These are phyloP conservation scores for Camellia granthamiana DNA, from an alignment of 148 eudicot genomes.

Conservation along the genomic window DNA sequence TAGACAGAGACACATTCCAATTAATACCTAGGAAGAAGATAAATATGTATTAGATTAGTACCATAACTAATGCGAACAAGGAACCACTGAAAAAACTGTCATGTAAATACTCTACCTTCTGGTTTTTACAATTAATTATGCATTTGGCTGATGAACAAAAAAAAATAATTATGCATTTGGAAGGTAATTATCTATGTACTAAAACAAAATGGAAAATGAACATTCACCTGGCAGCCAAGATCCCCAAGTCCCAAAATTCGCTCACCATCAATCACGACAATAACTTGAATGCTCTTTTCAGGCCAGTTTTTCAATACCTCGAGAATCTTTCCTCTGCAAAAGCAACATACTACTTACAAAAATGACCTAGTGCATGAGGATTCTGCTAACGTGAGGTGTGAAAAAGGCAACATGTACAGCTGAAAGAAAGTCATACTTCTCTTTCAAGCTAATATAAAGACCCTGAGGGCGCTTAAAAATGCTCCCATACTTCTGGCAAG, in stretches of 20 bases:
- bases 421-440: conserved; percentile 54
- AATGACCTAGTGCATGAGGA: too few species aligned
- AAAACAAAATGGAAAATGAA: background rate
- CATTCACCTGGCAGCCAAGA: conserved; percentile 88
- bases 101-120: background rate
- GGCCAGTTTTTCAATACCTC: conserved; percentile 96
- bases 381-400: too few species aligned
- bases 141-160: background rate
- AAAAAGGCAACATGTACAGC: background rate
- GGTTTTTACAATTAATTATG: background rate
- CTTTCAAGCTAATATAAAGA: conserved; percentile 84
- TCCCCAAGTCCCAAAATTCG: conserved; percentile 94
- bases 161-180: background rate
- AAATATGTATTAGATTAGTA: background rate
- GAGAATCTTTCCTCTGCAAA: conserved; percentile 76
- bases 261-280: conserved; percentile 96
- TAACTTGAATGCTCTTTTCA: conserved; percentile 82
- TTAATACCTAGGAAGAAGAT: background rate
- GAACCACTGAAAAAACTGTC: background rate
- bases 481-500: conserved; percentile 94
- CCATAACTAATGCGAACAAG: background rate
- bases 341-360: conserved; percentile 9
- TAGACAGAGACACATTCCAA: background rate
- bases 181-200: background rate
- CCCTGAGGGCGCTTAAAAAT: conserved; percentile 94